These are phyloP conservation scores for Kalmusia sp. DNA, from an alignment of 2,329 filamentous ascomycete genomes.

Conservation along the genomic window DNA sequence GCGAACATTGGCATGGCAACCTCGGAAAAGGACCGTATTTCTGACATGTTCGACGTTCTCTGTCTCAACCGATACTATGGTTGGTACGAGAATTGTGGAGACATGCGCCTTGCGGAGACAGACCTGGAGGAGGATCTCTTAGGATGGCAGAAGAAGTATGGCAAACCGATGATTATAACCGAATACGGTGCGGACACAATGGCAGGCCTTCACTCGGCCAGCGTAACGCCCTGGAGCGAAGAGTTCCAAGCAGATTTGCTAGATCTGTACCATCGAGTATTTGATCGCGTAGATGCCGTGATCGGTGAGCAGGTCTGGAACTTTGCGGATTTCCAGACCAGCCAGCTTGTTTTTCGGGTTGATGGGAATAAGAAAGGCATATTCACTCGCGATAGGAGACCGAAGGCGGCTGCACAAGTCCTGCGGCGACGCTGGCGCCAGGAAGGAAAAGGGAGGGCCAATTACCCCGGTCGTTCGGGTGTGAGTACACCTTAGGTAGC, in stretches of 20 bases:
- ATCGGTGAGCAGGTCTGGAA: slow-evolving; percentile 19
- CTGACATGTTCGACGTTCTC: slow-evolving; percentile 17
- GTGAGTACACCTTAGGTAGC: not conserved
- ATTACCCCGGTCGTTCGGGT: not conserved
- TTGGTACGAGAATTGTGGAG: slow-evolving; percentile 17
- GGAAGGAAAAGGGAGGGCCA: not conserved
- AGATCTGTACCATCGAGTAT: slow-evolving; percentile 16
- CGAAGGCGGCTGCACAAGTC: slow-evolving; percentile 11
- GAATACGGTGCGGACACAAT: slow-evolving; percentile 19
- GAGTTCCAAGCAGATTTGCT: slow-evolving; percentile 11
- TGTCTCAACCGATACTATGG: slow-evolving; percentile 19
- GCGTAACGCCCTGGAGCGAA: slow-evolving; percentile 15
- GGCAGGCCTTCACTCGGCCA: slow-evolving; percentile 13
- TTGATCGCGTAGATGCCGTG: slow-evolving; percentile 9
- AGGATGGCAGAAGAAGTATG: slow-evolving; percentile 14
- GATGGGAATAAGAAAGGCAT: slow-evolving; percentile 20
- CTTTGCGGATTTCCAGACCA: slow-evolving; percentile 18
- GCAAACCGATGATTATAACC: slow-evolving; percentile 17
- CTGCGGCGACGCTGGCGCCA: not conserved
- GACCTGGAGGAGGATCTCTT: slow-evolving; percentile 11
- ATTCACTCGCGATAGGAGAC: slow-evolving; percentile 14
- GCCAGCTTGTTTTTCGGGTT: slow-evolving; percentile 9
- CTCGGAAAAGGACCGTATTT: slow-evolving; percentile 11
- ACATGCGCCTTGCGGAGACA: slow-evolving; percentile 9
- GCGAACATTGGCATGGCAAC: slow-evolving; percentile 15